Conservation (phyloP, 2,329 filamentous ascomycete species). For the Epichloe baconii region DNA sequence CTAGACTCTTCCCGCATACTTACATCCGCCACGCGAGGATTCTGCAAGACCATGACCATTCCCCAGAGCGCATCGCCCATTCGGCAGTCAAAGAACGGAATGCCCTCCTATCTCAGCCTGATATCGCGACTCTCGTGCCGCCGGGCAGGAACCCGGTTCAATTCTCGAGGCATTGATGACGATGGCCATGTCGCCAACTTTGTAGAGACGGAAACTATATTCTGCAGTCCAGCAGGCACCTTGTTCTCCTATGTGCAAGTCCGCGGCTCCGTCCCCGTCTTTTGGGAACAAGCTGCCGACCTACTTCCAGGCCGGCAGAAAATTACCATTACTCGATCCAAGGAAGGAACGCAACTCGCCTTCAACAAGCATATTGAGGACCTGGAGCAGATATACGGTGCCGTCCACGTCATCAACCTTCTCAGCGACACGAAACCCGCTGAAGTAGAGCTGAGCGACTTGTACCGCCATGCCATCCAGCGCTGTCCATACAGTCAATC, state of each 20-base stretch:
- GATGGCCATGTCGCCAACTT: slow-evolving; percentile 97
- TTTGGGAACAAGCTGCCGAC: slow-evolving; percentile 90
- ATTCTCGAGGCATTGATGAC: slow-evolving; percentile 93
- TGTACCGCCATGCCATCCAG: slow-evolving; percentile 66
- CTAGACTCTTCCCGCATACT: slow-evolving; percentile 81
- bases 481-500: slow-evolving; percentile 58
- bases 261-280: slow-evolving; percentile 84
- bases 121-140: slow-evolving; percentile 86
- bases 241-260: slow-evolving; percentile 92
- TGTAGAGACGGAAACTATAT: slow-evolving; percentile 92
- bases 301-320: slow-evolving; percentile 88
- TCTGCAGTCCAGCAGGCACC: slow-evolving; percentile 65
- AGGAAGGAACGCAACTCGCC: slow-evolving; percentile 82
- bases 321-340: slow-evolving; percentile 76
- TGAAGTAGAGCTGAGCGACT: slow-evolving; percentile 69
- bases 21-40: slow-evolving; percentile 88
- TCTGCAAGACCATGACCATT: slow-evolving; percentile 76
- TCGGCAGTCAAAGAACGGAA: slow-evolving; percentile 49
- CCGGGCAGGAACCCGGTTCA: slow-evolving; percentile 88
- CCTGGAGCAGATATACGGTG: slow-evolving; percentile 77
- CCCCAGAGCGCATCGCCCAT: slow-evolving; percentile 64
- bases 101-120: slow-evolving; percentile 74
- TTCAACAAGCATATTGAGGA: slow-evolving; percentile 91
- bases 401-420: slow-evolving; percentile 84
- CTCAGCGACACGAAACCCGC: slow-evolving; percentile 81